These are phyloP conservation scores for Bretziella fagacearum DNA, from an alignment of 2,329 filamentous ascomycete genomes.

Conservation along the genomic window DNA sequence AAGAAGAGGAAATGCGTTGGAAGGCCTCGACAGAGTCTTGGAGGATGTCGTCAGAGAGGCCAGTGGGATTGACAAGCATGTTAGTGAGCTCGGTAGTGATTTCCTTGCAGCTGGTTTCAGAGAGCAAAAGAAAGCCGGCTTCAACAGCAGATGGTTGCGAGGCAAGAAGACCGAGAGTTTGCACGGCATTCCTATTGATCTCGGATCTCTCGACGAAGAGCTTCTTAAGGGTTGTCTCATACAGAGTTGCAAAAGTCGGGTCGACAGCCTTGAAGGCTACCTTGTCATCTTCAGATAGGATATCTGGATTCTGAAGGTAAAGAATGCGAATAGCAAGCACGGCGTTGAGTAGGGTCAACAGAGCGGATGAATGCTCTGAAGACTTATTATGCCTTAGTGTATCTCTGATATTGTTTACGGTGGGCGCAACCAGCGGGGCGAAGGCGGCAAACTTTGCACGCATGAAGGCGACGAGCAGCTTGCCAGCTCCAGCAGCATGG, in stretches of 20 bases:
- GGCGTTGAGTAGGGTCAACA: constrained; percentile 34
- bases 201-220: constrained; percentile 24
- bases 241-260: constrained; percentile 25
- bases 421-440: constrained; percentile 28
- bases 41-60: constrained; percentile 23
- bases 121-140: constrained; percentile 21
- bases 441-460: constrained; percentile 33
- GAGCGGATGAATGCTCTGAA: constrained; percentile 32
- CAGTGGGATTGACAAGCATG: constrained; percentile 19
- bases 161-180: constrained; percentile 30
- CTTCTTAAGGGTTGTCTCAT: constrained; percentile 18
- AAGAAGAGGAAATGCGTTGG: constrained; percentile 24
- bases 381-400: constrained; percentile 35
- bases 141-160: constrained; percentile 23
- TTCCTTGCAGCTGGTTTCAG: constrained; percentile 22
- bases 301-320: constrained; percentile 20
- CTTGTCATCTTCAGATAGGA: constrained; percentile 23
- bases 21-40: constrained; percentile 28
- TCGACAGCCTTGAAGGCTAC: constrained; percentile 24
- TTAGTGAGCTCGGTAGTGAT: constrained; percentile 21
- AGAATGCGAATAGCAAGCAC: constrained; percentile 31
- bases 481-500: constrained; percentile 35
- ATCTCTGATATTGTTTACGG: constrained; percentile 32
- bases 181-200: constrained; percentile 28
- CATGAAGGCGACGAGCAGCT: constrained; percentile 33